phyloP scores from a whole-genome alignment of 2,329 filamentous ascomycete species.

The Thelonectria blattea region DNA sequence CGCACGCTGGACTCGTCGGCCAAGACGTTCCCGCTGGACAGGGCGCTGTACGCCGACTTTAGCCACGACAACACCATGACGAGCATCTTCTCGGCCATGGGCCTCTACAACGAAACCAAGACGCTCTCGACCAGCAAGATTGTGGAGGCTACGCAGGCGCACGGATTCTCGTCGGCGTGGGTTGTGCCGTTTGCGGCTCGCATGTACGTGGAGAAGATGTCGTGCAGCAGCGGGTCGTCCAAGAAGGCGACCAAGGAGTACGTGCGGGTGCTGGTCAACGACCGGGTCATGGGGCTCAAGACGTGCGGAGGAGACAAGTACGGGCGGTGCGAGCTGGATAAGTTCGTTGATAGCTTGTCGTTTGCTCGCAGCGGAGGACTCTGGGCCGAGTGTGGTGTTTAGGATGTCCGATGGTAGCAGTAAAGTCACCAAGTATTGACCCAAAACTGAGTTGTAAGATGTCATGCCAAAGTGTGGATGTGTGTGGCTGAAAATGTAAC shows the following conservation, averaged over 20 bases:
- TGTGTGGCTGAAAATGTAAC: background rate
- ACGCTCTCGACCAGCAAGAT: conserved; percentile 59
- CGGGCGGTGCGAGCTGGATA: conserved; percentile 72
- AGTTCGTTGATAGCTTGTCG: conserved; percentile 75
- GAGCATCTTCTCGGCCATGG: conserved; percentile 75
- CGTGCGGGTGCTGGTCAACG: conserved; percentile 83
- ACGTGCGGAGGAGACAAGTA: conserved; percentile 72
- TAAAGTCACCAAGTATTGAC: background rate
- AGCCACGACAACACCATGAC: conserved; percentile 91
- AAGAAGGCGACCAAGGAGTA: conserved; percentile 63
- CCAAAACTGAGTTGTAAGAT: background rate
- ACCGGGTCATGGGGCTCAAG: conserved; percentile 75
- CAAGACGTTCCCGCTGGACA: conserved; percentile 74
- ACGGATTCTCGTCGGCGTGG: conserved; percentile 78
- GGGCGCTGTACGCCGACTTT: conserved; percentile 82
- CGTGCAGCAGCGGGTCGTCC: conserved; percentile 54
- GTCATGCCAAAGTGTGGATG: background rate
- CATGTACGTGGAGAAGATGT: conserved; percentile 88
- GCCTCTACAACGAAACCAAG: conserved; percentile 73
- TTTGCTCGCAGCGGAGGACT: conserved; percentile 76
- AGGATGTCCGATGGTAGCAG: too few relatives aligned
- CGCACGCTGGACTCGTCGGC: conserved; percentile 72
- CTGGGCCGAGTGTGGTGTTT: conserved; percentile 60
- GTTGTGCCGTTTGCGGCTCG: conserved; percentile 81
- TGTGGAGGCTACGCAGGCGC: conserved; percentile 56